Base-by-base conservation (phyloP, 139 green algal species). In the Eudorina sp. region DNA sequence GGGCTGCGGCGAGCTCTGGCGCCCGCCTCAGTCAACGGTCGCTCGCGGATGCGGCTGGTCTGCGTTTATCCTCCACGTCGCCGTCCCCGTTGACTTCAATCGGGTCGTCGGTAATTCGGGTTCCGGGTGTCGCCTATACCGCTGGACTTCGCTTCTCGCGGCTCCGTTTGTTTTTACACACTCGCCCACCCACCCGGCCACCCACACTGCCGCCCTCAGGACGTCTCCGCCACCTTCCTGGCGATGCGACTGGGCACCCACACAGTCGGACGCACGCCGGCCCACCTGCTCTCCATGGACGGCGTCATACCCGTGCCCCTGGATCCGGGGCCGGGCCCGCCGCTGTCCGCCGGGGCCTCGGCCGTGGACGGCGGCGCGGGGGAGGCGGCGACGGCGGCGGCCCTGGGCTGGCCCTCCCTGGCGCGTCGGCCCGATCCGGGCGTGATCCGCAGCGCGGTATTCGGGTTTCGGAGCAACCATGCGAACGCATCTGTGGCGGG, bases 391-490 rank as follows among this genome's bases (percentile, higher is more conserved):
- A 21, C 40, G 4, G 1, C 27, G 36, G 19, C 36, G 6, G 53
- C 51, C 13, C 23, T 23, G 7, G 2, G 9, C 3, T 84, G 77
- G 79, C 40, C 43, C 40, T 7, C 58, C 8, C n/a, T 85, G 1
- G 79, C 27, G 40, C 79, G 79, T 18, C 55, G 58, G 40, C 58
- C 60, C 18, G 80, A 86, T n/a, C 60, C 53, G 7, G 6, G 1
- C 29, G 60, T 64, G n/a, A 14, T 77, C 31, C 60, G 80, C 0
- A 77, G 60, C 29, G 80, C 80, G 18, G 41, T 86, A 40, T 40
- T 86, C 14, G 80, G 80, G 41, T 86, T 86, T 55, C 60, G 80
- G 60, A 86, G 80, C 80, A 86, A 86, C 62, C 43, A 76, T 29
- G 80, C 43, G 29, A 25, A n/a, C 16, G 31, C 29, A n/a, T 86